These are phyloP conservation scores for Phascolomyces articulosus DNA, from an alignment of 371 early-diverging fungal species.

Conservation along the genomic window DNA sequence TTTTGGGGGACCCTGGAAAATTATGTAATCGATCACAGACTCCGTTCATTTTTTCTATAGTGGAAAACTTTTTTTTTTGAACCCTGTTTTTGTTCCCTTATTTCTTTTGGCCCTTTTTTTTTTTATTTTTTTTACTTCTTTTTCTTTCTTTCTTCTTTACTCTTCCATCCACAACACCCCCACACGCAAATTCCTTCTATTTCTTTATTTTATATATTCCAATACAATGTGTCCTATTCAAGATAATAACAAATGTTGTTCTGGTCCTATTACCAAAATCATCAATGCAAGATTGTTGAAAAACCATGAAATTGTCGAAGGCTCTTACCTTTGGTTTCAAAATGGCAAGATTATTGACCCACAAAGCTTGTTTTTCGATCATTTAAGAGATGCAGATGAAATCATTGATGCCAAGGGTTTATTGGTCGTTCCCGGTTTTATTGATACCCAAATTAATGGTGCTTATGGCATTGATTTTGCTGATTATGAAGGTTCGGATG, in stretches of 20 bases:
- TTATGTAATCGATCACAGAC: neutral
- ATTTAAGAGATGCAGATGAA: conserved; percentile 67
- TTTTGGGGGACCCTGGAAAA: neutral
- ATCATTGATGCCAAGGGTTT: conserved; percentile 77
- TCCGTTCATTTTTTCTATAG: neutral
- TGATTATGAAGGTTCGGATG: conserved; percentile 45
- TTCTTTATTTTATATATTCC: neutral
- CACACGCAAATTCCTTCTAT: neutral
- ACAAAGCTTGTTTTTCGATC: conserved; percentile 70
- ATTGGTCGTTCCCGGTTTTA: conserved; percentile 79
- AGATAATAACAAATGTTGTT: conserved; percentile 5
- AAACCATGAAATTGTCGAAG: conserved; percentile 72
- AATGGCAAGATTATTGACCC: conserved; percentile 83
- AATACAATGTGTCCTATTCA: conserved; percentile 2
- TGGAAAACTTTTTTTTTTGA: neutral
- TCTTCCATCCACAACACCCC: neutral
- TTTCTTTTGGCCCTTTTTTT: neutral
- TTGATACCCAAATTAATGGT: conserved; percentile 88
- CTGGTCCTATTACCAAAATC: conserved; percentile 71
- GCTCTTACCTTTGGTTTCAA: conserved; percentile 77
- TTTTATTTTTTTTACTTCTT: neutral
- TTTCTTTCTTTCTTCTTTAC: neutral
- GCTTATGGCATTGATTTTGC: conserved; percentile 89
- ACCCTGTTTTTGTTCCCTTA: neutral
- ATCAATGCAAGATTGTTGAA: conserved; percentile 76